Percentiles rank a stretch among this genome's conserved stretches.
Conservation (phyloP, 805 yeast species). For the Yamadazyma paraphyllophila region DNA sequence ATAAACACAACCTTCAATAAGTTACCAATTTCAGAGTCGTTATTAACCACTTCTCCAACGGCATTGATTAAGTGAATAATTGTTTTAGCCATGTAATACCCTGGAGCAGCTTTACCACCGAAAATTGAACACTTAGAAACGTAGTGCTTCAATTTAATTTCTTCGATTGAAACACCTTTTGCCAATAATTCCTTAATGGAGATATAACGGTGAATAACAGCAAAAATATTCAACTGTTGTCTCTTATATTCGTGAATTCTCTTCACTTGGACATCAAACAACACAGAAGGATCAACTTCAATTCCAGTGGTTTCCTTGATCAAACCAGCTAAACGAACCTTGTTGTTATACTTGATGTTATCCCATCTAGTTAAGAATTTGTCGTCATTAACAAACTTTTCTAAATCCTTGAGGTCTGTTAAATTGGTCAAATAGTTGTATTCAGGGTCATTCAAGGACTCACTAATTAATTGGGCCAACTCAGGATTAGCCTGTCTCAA, state of each 20-base stretch:
- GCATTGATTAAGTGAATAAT: conserved; percentile 82
- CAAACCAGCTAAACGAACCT: conserved; percentile 61
- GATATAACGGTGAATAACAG: conserved; percentile 80
- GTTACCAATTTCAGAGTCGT: conserved; percentile 70
- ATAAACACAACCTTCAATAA: conserved; percentile 82
- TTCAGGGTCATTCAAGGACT: conserved; percentile 61
- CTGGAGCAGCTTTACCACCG: conserved; percentile 98
- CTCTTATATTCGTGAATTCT: conserved; percentile 95
- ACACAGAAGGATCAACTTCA: conserved; percentile 65
- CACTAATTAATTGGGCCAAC: conserved; percentile 69
- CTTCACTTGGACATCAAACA: conserved; percentile 91
- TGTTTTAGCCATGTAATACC: conserved; percentile 91
- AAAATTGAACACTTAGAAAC: conserved; percentile 77
- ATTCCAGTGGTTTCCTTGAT: conserved; percentile 64
- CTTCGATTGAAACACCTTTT: conserved; percentile 41
- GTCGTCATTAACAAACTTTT: conserved; percentile 62
- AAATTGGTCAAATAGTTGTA: conserved; percentile 69
- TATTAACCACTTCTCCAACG: conserved; percentile 77
- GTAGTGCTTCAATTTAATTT: conserved; percentile 57
- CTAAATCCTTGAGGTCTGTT: conserved; percentile 63
- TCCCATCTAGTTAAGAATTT: conserved; percentile 72
- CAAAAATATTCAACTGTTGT: conserved; percentile 89
- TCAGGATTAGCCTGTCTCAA: conserved; percentile 88
- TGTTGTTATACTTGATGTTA: conserved; percentile 66
- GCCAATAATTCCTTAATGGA: conserved; percentile 66